Conservation (phyloP, 768 basidiomycete genomes). For the Leucogyrophana mollusca region DNA sequence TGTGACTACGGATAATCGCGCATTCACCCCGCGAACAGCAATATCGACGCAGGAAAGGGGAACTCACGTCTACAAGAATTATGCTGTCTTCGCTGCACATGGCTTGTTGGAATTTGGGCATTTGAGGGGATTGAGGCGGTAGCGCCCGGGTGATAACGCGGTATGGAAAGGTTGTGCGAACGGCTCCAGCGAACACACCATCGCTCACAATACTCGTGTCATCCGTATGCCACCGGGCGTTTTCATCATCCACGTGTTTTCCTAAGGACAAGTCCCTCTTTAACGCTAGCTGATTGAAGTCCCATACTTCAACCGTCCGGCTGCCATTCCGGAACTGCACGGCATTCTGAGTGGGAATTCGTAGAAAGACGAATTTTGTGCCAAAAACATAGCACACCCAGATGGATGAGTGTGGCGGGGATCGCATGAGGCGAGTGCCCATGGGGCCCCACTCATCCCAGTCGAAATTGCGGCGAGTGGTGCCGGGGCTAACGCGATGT, state of each 20-base stretch:
- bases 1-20: constrained; percentile 12
- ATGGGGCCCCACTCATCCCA: constrained; percentile 56
- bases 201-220: constrained; percentile 24
- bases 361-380: constrained; percentile 38
- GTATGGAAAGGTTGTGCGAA: constrained; percentile 48
- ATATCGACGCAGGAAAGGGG: background rate
- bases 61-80: constrained; percentile 47
- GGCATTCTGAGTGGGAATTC: constrained; percentile 6
- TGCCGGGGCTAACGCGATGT: constrained; percentile 13
- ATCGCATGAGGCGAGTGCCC: constrained; percentile 42
- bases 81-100: constrained; percentile 61
- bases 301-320: constrained; percentile 40
- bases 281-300: constrained; percentile 49
- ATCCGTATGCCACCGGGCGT: constrained; percentile 19
- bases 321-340: constrained; percentile 7
- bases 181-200: constrained; percentile 39
- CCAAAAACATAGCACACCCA: constrained; percentile 65
- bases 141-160: constrained; percentile 31
- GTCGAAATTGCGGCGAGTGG: constrained; percentile 21
- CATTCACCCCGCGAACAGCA: background rate
- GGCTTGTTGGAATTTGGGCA: constrained; percentile 22
- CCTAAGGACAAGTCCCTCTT: constrained; percentile 19
- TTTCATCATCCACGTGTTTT: constrained; percentile 8
- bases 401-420: constrained; percentile 34
- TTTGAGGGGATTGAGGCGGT: constrained; percentile 7